Evolutionary conservation across 352 stramenopile genomes (phyloP), one percentile per base, ranked within the genome.

Genomic region (Thalassiosira delicatula): DNA sequence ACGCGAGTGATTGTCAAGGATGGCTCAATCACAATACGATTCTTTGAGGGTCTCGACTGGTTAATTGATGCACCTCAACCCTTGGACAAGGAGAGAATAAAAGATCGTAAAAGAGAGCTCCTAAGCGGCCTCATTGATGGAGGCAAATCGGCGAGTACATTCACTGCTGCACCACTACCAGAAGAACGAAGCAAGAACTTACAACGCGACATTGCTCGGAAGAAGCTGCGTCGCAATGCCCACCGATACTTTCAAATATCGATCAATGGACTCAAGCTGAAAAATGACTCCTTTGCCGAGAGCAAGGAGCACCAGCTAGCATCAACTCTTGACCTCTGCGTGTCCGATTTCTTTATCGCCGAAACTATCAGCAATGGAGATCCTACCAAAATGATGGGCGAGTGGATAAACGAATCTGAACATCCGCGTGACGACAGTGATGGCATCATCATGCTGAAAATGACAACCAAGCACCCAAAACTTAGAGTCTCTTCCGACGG

Each of bases 1-100:
- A 57, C 69, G 14, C 81, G 90, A 60, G 37, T 92, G 3, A 80
- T 91, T 37, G 63, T 94, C 7, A 88, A 85, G 40, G 85, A 94
- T 71, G 61, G 89, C 11, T 81, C 70, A 29, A 42, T 92, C 7
- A 85, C 77, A 42, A 68, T 87, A 49, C 86, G 85, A 19, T 86
- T 93, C 46, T 93, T 91, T 68, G 90, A 93, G 70, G 90, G 90
- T 2, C 91, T 86, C 74, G 90, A 94, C 56, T 94, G 83, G 82
- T 73, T 83, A 56, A 29, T 62, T 53, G 66, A 76, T 60, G 33
- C 59, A 8, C 54, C 44, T 62, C 5, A 30, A 17, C 23, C 61
- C 27, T 27, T 23, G 33, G 25, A 70, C 49, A n/a, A n/a, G 19
- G 23, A 80, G 4, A 61, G 54, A 33, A 21, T 2, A 51, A 60